Base-by-base conservation (phyloP, 2,329 filamentous ascomycete genomes). In the Fusarium odoratissimum region DNA sequence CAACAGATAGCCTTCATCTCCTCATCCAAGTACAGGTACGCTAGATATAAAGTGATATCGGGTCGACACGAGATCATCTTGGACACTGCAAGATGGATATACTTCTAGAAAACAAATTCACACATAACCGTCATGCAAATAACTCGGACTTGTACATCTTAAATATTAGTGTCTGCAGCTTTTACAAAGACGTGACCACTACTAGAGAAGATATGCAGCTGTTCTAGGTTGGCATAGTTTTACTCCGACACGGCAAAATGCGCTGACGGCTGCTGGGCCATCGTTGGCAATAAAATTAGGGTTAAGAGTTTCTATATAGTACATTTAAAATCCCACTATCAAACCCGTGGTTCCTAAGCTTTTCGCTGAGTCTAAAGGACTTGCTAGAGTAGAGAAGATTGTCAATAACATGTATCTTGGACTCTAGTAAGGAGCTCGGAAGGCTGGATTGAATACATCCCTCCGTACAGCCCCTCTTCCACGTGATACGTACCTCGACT, bases 131-230 rank as follows among this genome's bases (percentile, higher is more conserved):
- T 16, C 11, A 30, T 45, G 25, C 16, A 6, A 19, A 25, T 3
- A 25, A 19, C 10, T 44, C 42, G 5, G 23, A 19, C 9, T 35
- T 35, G 14, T 16, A 17, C 16, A 35, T n/a, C n/a, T n/a, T n/a
- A n/a, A n/a, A n/a, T 35, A 17, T 35, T 9, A 17, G 33, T 35
- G 33, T 35, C 33, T 25, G 7, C 16, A 11, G 23, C 16, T 44
- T 44, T 19, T 6, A 25, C 2, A 17, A 19, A 6, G 7, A 13
- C 12, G 16, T 19, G 3, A 1, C 23, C 10, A 0, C 23, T 44
- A 19, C 16, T 19, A 8, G 5, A 44, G 3, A n/a, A 30, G 25
- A 4, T 21, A 11, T 4, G 16, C 14, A 30, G 4, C 13, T 21
- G 13, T 46, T 46, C 10, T 6, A 21, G 25, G 8, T 16, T 30